Conservation (phyloP, 169 alveolate species). For the Sarcocystis neurona region DNA sequence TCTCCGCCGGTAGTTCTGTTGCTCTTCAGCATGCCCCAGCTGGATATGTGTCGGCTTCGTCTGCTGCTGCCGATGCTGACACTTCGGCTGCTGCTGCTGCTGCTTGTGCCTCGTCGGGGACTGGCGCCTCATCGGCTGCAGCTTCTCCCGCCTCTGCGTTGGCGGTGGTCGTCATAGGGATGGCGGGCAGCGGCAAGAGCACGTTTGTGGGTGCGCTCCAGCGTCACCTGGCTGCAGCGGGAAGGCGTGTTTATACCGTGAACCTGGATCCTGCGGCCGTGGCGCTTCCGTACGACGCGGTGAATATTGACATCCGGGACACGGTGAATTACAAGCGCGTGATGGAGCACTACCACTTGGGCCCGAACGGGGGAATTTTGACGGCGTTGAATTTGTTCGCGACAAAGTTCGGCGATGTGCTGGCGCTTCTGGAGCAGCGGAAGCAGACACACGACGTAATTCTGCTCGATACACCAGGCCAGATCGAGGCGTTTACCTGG, state of each 20-base stretch:
- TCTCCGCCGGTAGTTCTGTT: neutral
- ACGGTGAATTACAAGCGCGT: constrained; percentile 94
- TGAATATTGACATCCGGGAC: constrained; percentile 91
- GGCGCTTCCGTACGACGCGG: constrained; percentile 43
- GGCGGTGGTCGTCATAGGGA: constrained; percentile 47
- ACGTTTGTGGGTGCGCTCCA: constrained; percentile 59
- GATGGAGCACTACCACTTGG: constrained; percentile 92
- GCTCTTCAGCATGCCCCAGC: neutral
- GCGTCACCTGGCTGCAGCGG: constrained; percentile 4
- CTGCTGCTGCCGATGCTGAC: no score
- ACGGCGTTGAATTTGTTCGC: constrained; percentile 96
- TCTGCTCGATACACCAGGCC: constrained; percentile 98
- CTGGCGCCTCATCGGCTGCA: neutral
- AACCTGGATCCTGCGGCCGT: constrained; percentile 98
- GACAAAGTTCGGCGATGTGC: constrained; percentile 77
- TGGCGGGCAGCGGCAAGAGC: constrained; percentile 73
- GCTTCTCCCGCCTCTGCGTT: neutral
- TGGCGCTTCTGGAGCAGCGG: neutral
- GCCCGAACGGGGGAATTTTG: constrained; percentile 99
- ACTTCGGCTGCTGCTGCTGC: neutral
- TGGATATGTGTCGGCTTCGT: no score
- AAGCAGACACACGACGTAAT: constrained; percentile 80
- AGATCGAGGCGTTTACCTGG: constrained; percentile 98
- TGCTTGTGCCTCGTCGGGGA: neutral
- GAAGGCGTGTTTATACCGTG: constrained; percentile 90